These are phyloP conservation scores for Neonectria punicea DNA, from an alignment of 2,329 filamentous ascomycete species.

Conservation along the genomic window DNA sequence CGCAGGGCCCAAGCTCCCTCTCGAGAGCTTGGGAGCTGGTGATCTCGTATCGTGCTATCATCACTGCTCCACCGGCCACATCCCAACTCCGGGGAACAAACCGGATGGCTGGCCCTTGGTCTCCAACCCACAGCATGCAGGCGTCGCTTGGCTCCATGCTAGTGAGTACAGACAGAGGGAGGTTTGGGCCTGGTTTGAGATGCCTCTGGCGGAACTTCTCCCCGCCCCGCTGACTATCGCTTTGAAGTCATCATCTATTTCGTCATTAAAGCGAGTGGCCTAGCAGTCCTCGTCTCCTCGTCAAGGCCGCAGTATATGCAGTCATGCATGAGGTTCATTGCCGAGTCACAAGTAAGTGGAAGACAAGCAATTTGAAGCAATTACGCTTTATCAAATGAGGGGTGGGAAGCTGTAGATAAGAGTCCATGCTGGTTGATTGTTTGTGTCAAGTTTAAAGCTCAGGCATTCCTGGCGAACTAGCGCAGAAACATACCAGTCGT, in stretches of 20 bases:
- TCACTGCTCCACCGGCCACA: slow-evolving; percentile 15
- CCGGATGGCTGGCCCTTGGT: slow-evolving; percentile 17
- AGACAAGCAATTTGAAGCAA: neutral
- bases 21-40: slow-evolving; percentile 17
- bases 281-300: neutral
- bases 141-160: slow-evolving; percentile 12
- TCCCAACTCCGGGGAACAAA: slow-evolving; percentile 32
- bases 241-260: slow-evolving; percentile 37
- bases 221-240: slow-evolving; percentile 31
- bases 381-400: neutral
- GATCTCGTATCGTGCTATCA: slow-evolving; percentile 27
- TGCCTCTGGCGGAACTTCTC: slow-evolving; percentile 28
- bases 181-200: slow-evolving; percentile 17
- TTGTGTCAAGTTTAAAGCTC: neutral
- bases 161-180: slow-evolving; percentile 11
- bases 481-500: slow-evolving; percentile 18
- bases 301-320: neutral
- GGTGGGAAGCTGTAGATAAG: neutral
- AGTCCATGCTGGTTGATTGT: neutral
- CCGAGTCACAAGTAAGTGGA: neutral
- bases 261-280: neutral
- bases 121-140: slow-evolving; percentile 1
- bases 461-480: slow-evolving; percentile 24
- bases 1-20: slow-evolving; percentile 37
- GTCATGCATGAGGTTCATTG: neutral